A percentile compares a stretch with the other conserved stretches of the same genome.
phyloP scores from a whole-genome alignment of 345 rosid species.

The Euphorbia lathyris region DNA sequence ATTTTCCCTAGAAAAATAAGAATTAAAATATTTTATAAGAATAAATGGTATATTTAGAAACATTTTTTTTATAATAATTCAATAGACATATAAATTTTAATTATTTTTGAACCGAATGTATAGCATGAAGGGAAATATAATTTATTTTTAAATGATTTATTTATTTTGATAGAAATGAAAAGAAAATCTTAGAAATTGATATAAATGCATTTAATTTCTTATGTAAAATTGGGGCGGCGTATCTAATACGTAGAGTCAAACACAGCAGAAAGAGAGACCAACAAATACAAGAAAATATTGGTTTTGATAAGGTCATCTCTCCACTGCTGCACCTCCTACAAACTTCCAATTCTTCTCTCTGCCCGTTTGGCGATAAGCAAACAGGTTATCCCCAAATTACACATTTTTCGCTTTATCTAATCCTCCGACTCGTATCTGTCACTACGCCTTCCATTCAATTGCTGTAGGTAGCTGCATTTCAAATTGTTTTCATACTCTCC shows the following conservation, averaged over 20 bases:
- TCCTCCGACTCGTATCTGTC: background rate
- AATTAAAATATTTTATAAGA: too few species aligned
- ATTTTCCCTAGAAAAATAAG: too few species aligned
- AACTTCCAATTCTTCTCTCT: background rate
- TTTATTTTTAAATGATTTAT: too few species aligned
- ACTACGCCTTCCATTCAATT: background rate
- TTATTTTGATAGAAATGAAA: too few species aligned
- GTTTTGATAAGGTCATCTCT: constrained; percentile 15
- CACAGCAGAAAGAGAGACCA: background rate
- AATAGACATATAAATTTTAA: too few species aligned
- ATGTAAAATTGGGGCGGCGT: background rate
- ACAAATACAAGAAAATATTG: background rate
- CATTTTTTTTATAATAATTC: too few species aligned
- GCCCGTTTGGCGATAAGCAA: background rate
- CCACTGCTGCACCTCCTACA: background rate
- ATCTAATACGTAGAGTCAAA: constrained; percentile 1
- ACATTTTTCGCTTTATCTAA: background rate
- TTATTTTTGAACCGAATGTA: too few species aligned
- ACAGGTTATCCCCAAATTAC: background rate
- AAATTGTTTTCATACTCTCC: too few species aligned
- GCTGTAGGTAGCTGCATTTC: background rate
- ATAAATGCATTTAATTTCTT: too few species aligned
- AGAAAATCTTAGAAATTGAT: too few species aligned
- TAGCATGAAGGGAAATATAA: too few species aligned
- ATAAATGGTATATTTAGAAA: too few species aligned